Evolutionary conservation across 2,329 filamentous ascomycete species (phyloP), one percentile per base, ranked within the genome.

Genomic region (Clarireedia hainanense): DNA sequence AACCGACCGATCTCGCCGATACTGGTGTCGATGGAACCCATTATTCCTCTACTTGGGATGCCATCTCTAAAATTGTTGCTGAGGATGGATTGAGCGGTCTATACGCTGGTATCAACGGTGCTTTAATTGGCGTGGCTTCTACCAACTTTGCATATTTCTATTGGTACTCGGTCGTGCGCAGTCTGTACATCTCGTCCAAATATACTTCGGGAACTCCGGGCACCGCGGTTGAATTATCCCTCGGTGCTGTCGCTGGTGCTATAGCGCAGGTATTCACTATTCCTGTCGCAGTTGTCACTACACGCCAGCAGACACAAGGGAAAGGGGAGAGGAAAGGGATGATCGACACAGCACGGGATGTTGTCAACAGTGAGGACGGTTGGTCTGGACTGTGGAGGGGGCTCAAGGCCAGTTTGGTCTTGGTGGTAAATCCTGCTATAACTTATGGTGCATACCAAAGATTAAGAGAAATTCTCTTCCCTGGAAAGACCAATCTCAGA

Each of bases 91-190:
- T 94, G 7, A 67, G 76, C 47, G 94, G 94, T 6, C 81, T 99
- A 6, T 99, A 99, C 68, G 84, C 88, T 52, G 94, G 94, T 58
- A 91, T 99, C 70, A 80, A 83, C 58, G 91, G 92, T 50, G 84
- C 91, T 4, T 77, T 99, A 17, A 75, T 97, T 51, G 94, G 94
- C 53, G 94, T 99, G 37, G 92, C 91, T 1, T 96, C 91, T 26
- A 97, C 92, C 52, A 99, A 99, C 73, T 99, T 99, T 70, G 94
- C 94, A 66, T 99, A 99, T 75, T 99, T 99, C 71, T 99, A 99
- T 76, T 97, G 92, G 91, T 97, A 97, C 71, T 92, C 90, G 5
- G 75, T 94, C 27, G 89, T 96, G 34, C 84, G 94, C 60, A 83
- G 83, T 15, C 72, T 96, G 20, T 97, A 97, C 71, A 73, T 89